A percentile compares a stretch with the other conserved stretches of the same genome.
phyloP scores from a whole-genome alignment of 495 filamentous ascomycete species.

The Halenospora varia region DNA sequence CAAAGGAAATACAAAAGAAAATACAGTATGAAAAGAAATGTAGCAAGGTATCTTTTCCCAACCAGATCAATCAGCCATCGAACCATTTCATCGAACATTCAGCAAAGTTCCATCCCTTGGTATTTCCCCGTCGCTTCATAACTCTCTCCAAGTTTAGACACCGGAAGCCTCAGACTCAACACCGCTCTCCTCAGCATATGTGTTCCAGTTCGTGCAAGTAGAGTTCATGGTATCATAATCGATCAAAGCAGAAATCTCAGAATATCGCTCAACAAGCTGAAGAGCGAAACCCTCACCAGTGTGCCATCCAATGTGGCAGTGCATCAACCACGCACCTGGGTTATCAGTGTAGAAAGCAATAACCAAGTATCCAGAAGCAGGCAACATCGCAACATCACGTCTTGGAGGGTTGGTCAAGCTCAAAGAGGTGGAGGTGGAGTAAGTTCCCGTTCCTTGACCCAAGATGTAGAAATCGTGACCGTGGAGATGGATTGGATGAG shows the following conservation, averaged over 20 bases:
- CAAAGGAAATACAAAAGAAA: too few relatives aligned
- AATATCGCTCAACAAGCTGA: slow-evolving; percentile 46
- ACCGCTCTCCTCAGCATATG: slow-evolving; percentile 17
- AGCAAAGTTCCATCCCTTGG: too few relatives aligned
- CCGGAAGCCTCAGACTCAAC: slow-evolving; percentile 31
- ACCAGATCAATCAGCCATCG: too few relatives aligned
- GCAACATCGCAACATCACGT: slow-evolving; percentile 52
- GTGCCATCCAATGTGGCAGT: slow-evolving; percentile 57
- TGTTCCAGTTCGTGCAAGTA: slow-evolving; percentile 32
- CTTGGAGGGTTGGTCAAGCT: slow-evolving; percentile 46
- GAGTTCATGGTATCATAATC: slow-evolving; percentile 30
- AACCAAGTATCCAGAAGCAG: slow-evolving; percentile 38
- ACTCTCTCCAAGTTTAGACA: slow-evolving; percentile 9
- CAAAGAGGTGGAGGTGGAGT: slow-evolving; percentile 25
- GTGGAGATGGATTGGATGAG: slow-evolving; percentile 61
- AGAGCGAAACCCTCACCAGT: slow-evolving; percentile 51
- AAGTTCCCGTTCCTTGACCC: slow-evolving; percentile 37
- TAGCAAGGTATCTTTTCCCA: too few relatives aligned
- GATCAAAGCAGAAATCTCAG: slow-evolving; percentile 32
- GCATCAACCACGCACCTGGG: slow-evolving; percentile 39
- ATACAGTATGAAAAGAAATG: too few relatives aligned
- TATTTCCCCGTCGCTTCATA: background rate
- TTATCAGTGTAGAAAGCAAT: slow-evolving; percentile 50
- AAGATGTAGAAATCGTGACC: slow-evolving; percentile 57
- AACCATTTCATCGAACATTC: too few relatives aligned